These are phyloP conservation scores for Hansenula sp. DNA, from an alignment of 1,139 yeast species.

Conservation along the genomic window DNA sequence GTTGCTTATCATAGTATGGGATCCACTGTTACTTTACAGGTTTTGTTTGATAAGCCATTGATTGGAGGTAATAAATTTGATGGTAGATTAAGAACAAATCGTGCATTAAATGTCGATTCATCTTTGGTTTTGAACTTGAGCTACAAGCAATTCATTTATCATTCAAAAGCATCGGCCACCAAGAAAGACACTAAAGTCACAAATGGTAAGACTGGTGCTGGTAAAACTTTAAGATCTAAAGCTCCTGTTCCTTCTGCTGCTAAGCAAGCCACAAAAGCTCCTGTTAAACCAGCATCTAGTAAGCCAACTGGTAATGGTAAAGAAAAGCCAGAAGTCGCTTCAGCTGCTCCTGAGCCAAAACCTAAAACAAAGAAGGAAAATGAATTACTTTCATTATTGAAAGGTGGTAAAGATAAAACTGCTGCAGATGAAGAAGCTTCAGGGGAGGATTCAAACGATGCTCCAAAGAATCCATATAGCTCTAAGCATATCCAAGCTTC, in stretches of 20 bases:
- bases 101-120: conserved; percentile 83
- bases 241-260: no score
- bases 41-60: conserved; percentile 79
- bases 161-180: conserved; percentile 58
- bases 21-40: conserved; percentile 47
- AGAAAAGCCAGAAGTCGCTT: conserved; percentile 5
- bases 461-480: conserved; percentile 23
- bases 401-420: conserved; percentile 20
- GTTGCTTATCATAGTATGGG: conserved; percentile 71
- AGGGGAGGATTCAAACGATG: no score
- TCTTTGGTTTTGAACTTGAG: conserved; percentile 77
- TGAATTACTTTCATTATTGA: conserved; percentile 38
- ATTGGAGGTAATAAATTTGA: conserved; percentile 79
- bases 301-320: conserved; percentile 3
- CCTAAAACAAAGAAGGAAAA: conserved; percentile 18
- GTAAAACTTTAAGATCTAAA: no score
- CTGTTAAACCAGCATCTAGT: not conserved
- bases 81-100: conserved; percentile 69
- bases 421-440: conserved; percentile 15
- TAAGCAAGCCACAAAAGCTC: no score
- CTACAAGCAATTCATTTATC: conserved; percentile 69
- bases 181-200: conserved; percentile 27
- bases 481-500: conserved; percentile 36
- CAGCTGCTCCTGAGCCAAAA: conserved; percentile 11
- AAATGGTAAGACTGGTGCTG: conserved; percentile 9